Evolutionary conservation across 805 yeast species (phyloP), one percentile per base, ranked within the genome.

Genomic region (Tetrapisispora taiwanensis): DNA sequence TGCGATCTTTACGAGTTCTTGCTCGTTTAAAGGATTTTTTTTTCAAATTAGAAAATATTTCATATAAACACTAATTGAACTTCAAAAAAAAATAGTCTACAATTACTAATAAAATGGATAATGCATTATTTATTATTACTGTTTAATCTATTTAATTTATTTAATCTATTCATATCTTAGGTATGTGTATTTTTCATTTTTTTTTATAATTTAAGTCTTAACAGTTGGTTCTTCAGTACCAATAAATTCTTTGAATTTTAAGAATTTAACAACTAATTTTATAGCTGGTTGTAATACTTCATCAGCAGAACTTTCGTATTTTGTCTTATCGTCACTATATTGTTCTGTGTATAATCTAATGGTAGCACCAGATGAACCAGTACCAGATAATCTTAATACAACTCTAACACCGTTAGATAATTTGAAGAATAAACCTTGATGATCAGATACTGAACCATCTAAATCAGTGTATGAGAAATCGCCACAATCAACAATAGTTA

Each of bases 321-420:
- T 72, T 12, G 76, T 50, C 43, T 65, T 58, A 57, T 87, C 94
- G 37, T 65, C 53, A 18, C 84, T 79, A 68, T 84, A 87, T 65
- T 80, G 82, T 67, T 92, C 98, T 59, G 90, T 70, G 67, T 92
- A 92, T 52, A 92, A 72, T 66, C 98, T 79, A 45, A 92, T 88
- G 2, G 98, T 92, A 17, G 98, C 97, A 36, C 98, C 98, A 1
- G 95, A 81, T 1, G 97, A 89, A 14, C 98, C 98, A 2, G 98
- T 92, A 46, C 98, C 98, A 0, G 96, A 87, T 52, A 92, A 73
- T 65, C 98, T 81, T 42, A 86, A 84, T 30, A 92, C 84, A 43
- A 90, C 77, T 64, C 97, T 78, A 47, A 86, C 75, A 5, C 97
- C 97, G 55, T 81, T 81, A 38, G 75, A 76, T 49, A 89, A 74